Evolutionary conservation across 148 eudicot species (phyloP), one percentile per base, ranked within the genome.

Genomic region (Fagopyrum tataricum): DNA sequence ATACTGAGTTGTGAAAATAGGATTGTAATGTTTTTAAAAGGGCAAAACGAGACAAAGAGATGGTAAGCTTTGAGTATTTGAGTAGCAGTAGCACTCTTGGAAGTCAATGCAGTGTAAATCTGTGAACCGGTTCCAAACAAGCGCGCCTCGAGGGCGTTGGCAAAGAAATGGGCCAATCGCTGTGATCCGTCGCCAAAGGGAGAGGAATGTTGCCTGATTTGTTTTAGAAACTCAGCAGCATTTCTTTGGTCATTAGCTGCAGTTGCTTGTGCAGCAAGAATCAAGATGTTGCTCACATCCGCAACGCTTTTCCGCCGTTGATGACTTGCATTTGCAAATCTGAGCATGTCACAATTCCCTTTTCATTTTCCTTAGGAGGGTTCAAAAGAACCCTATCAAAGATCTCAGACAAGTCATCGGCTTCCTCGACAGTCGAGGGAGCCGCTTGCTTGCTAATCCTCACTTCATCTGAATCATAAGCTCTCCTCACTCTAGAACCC

Each of bases 61-160:
- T 82, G 87, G 78, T 78, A 85, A 0, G 85, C 88, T 78, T 78
- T 87, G 9, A 85, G 67, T 78, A 78, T 82, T 31, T 87, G 85
- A 43, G 80, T 79, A 44, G 87, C 85, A 7, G 81, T 78, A 2
- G 76, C 70, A 70, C 85, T 80, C 77, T 70, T 78, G 70, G 87
- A 78, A 14, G 71, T 39, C 58, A 81, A 66, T 26, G 85, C 76
- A 8, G 82, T 81, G 72, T 83, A 84, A 10, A 69, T 69, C 72
- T 69, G 72, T 69, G 72, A 69, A 6, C 86, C 86, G 8, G 79
- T 79, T 9, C 89, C 89, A 40, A 77, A 80, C 79, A 86, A 51
- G 5, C 89, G 81, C 17, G 86, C 86, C 72, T 86, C 85, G 26
- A 86, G 89, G 24, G 86, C 89, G 13, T 78, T 42, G 17, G 89